Conservation (phyloP, 306 rosid genomes). For the Sechiopsis laciniata region DNA sequence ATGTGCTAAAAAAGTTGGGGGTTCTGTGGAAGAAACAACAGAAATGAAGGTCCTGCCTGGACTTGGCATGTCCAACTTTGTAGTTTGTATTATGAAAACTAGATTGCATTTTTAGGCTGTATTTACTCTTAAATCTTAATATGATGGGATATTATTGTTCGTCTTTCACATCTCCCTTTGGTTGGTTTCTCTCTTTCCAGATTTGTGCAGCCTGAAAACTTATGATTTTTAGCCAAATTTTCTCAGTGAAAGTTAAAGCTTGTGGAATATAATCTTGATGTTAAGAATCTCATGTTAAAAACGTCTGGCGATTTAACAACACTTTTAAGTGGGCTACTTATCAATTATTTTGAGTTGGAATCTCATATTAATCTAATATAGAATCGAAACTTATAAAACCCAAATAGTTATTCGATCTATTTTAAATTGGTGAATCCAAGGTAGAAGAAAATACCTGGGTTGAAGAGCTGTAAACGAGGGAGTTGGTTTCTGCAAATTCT, state of each 20-base stretch:
- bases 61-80: slow-evolving; percentile 1
- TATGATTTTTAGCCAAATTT: not conserved
- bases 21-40: slow-evolving; percentile 97
- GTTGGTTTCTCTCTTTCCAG: not conserved
- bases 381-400: too few relatives aligned
- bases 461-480: too few relatives aligned
- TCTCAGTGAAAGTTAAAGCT: not conserved
- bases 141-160: slow-evolving; percentile 4
- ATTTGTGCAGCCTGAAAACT: not conserved
- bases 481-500: too few relatives aligned
- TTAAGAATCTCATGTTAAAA: too few relatives aligned
- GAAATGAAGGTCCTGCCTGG: slow-evolving; percentile 32
- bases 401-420: too few relatives aligned
- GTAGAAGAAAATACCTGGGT: too few relatives aligned
- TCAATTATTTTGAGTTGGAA: too few relatives aligned
- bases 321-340: too few relatives aligned
- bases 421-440: too few relatives aligned
- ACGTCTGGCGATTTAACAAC: too few relatives aligned
- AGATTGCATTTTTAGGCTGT: not conserved
- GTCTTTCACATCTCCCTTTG: not conserved
- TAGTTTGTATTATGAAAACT: slow-evolving; percentile 7
- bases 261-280: too few relatives aligned
- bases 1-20: slow-evolving; percentile 92
- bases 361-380: too few relatives aligned
- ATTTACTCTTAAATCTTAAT: slow-evolving; percentile 13